These are phyloP conservation scores for Diaporthe longicolla DNA, from an alignment of 2,329 filamentous ascomycete genomes.

Conservation along the genomic window DNA sequence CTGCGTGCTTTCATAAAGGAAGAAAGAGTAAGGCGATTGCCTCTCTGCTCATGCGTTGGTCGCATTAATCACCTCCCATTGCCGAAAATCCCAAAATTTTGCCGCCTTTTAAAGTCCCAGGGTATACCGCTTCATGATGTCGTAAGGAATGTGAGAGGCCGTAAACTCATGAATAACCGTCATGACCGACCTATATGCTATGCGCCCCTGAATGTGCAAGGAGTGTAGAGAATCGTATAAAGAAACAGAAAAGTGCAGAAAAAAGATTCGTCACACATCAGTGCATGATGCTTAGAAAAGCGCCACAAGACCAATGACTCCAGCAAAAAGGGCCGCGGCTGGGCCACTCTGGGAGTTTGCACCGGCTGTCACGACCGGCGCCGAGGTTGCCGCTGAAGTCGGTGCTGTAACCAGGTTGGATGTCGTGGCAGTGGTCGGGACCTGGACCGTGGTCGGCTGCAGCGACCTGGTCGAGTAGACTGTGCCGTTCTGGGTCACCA, in stretches of 20 bases:
- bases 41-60: background rate
- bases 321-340: constrained; percentile 55
- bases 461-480: constrained; percentile 46
- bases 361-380: constrained; percentile 49
- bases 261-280: background rate
- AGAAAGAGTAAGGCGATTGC: background rate
- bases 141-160: constrained; percentile 39
- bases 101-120: constrained; percentile 25
- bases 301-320: constrained; percentile 55
- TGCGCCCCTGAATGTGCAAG: constrained; percentile 23
- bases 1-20: background rate
- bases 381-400: constrained; percentile 42
- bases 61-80: background rate
- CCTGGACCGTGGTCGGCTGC: constrained; percentile 49
- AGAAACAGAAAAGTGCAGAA: background rate
- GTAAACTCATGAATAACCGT: constrained; percentile 21
- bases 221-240: constrained; percentile 36
- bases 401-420: constrained; percentile 47
- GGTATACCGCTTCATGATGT: constrained; percentile 34
- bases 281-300: constrained; percentile 50
- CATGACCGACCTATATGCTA: constrained; percentile 34
- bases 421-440: constrained; percentile 50
- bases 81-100: background rate
- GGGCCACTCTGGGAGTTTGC: constrained; percentile 53
- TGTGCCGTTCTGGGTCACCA: constrained; percentile 51